These are phyloP conservation scores for Trichoderma sp. DNA, from an alignment of 2,329 filamentous ascomycete species.

Conservation along the genomic window DNA sequence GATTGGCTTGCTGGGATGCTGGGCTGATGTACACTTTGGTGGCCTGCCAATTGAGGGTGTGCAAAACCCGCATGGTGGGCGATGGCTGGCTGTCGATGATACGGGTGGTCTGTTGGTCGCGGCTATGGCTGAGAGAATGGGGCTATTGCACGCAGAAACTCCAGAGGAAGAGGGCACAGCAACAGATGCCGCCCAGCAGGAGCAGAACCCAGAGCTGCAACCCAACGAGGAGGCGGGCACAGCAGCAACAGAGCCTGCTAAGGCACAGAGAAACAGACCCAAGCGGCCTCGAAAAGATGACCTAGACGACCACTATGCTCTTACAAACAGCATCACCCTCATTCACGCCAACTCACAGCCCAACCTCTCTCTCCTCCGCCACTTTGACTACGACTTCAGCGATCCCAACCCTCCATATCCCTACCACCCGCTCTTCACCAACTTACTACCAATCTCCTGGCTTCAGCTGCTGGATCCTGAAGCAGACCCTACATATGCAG, in stretches of 20 bases:
- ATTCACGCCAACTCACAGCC: conserved; percentile 81
- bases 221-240: conserved; percentile 11
- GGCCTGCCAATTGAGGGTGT: conserved; percentile 29
- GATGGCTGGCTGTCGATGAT: conserved; percentile 84
- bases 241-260: conserved; percentile 15
- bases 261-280: conserved; percentile 27
- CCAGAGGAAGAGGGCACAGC: conserved; percentile 26
- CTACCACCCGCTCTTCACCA: conserved; percentile 75
- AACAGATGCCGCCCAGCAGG: conserved; percentile 2
- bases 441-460: conserved; percentile 85
- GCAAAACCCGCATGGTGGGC: conserved; percentile 35
- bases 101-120: conserved; percentile 80
- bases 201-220: conserved; percentile 12
- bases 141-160: conserved; percentile 60
- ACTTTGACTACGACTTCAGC: conserved; percentile 79
- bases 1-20: conserved; percentile 77
- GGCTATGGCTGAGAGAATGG: conserved; percentile 85
- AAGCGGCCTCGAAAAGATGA: conserved; percentile 41
- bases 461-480: conserved; percentile 80
- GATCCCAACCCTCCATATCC: conserved; percentile 56
- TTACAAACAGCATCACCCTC: conserved; percentile 74
- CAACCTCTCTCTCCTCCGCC: conserved; percentile 82
- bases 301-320: conserved; percentile 63
- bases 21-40: conserved; percentile 79
- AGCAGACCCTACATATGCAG: conserved; percentile 69